phyloP scores from a whole-genome alignment of 2,329 filamentous ascomycete species.

The Colletotrichum sansevieriae region DNA sequence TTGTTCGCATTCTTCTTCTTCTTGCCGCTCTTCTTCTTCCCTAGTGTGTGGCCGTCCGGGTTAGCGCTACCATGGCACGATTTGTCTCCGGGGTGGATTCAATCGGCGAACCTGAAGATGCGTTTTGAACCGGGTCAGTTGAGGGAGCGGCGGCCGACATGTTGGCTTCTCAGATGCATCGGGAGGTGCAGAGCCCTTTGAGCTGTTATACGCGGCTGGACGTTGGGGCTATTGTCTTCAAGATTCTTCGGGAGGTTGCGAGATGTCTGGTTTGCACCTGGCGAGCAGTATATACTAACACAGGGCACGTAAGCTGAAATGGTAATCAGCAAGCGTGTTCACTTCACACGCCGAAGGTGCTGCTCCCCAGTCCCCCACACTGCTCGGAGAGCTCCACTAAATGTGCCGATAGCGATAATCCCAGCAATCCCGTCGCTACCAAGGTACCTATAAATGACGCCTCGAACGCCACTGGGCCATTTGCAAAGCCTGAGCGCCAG shows the following conservation, averaged over 20 bases:
- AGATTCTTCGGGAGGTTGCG: conserved; percentile 24
- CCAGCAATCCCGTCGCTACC: not conserved
- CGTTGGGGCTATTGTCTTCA: conserved; percentile 1
- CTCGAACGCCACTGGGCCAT: conserved; percentile 5
- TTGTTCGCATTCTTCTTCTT: conserved; percentile 70
- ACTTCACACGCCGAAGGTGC: conserved; percentile 39
- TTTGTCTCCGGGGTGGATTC: not conserved
- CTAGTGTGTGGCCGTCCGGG: conserved; percentile 45
- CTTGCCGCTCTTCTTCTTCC: conserved; percentile 70
- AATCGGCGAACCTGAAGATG: conserved; percentile 47
- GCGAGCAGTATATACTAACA: conserved; percentile 37
- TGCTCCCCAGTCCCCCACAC: conserved; percentile 40
- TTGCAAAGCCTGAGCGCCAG: not conserved
- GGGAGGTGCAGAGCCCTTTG: conserved; percentile 39
- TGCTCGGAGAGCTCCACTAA: conserved; percentile 27
- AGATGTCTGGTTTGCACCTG: conserved; percentile 34
- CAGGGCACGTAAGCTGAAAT: conserved; percentile 37
- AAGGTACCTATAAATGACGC: not conserved
- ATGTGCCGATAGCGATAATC: conserved; percentile 25
- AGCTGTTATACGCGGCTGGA: conserved; percentile 33
- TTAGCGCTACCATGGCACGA: conserved; percentile 27
- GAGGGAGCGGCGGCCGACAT: conserved; percentile 49
- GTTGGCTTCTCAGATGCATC: conserved; percentile 41
- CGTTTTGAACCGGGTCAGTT: conserved; percentile 46
- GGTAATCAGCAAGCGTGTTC: conserved; percentile 42